Evolutionary conservation across 192 early-diverging fungal species (phyloP).

Genomic region (Endogone sp.): DNA sequence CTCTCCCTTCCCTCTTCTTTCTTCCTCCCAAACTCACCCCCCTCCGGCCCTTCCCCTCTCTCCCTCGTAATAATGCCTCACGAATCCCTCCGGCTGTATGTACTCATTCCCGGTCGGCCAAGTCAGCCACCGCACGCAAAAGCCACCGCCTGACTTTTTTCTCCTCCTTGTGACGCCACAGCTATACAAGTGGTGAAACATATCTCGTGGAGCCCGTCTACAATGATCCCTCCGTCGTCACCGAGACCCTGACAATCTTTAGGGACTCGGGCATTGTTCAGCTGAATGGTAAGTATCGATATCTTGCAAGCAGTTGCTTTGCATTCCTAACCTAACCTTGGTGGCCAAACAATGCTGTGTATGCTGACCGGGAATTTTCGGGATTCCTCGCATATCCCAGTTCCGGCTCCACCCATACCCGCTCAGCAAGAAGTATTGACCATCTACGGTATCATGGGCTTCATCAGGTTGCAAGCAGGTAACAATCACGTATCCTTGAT

Average conservation of each 20-base stretch:
- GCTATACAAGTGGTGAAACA: conserved; percentile 47
- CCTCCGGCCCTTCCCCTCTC: neutral
- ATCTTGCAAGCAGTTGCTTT: conserved; percentile 24
- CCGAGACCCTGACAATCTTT: conserved; percentile 59
- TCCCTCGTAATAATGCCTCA: conserved; percentile 15
- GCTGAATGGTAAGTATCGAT: conserved; percentile 52
- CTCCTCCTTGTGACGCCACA: neutral
- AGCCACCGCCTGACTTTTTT: neutral
- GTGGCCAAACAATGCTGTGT: neutral
- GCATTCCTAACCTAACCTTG: neutral
- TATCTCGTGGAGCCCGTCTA: conserved; percentile 54
- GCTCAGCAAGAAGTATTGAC: conserved; percentile 52
- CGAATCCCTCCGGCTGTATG: conserved; percentile 28
- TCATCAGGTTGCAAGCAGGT: conserved; percentile 69
- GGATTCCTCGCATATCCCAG: conserved; percentile 9
- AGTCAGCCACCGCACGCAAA: neutral
- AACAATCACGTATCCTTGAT: conserved; percentile 6
- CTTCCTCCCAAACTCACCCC: neutral
- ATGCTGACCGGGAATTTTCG: neutral
- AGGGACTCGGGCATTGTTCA: conserved; percentile 38
- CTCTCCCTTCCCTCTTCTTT: neutral
- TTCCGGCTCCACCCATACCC: conserved; percentile 21
- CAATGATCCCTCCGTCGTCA: conserved; percentile 36
- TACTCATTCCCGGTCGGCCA: neutral
- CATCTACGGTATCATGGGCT: conserved; percentile 70